Base-by-base conservation (phyloP, 2,329 filamentous ascomycete genomes). In the Westerdykella sp. region DNA sequence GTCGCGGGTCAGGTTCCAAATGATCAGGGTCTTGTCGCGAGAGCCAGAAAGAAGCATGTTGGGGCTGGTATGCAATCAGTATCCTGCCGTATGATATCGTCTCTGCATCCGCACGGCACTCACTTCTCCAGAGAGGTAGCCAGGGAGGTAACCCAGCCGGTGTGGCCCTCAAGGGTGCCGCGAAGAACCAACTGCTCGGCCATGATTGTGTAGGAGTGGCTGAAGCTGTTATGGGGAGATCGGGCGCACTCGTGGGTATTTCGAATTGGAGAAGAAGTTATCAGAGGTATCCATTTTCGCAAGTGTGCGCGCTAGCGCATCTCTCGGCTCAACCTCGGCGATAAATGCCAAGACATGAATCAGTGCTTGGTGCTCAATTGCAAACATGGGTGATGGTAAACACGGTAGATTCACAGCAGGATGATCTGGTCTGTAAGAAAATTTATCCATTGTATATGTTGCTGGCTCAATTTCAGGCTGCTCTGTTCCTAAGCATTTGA, bases 1-100 rank as follows among this genome's bases (percentile, higher is more conserved):
- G 75, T 97, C 90, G 76, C 93, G 91, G 75, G 93, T 97, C 69
- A 98, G 82, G 83, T 96, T 95, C 93, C 93, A 98, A 83, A 98
- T 95, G 79, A 98, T 98, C 73, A 98, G 80, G 63, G 87, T 87
- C 86, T 97, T 96, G 83, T 98, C 93, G 78, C 93, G 89, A 72
- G 83, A 88, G 69, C 80, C 91, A 62, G 93, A 98, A 68, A 98
- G 84, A 73, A 98, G 90, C 91, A 98, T 97, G 83, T 98, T 97
- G 70, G 93, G 93, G 86, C 88, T 83, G 68, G 53, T 44, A 46
- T 42, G 4, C 44, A 34, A 59, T 70, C 56, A 69, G 66, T 55
- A 59, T 45, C 31, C 40, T 44, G 32, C 28, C 16, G 30, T 38
- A 47, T 49, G 10, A n/a, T 12, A 18, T 13, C 21, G n/a, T 14